A percentile compares a stretch with the other conserved stretches of the same genome.
Evolutionary conservation across 2,329 filamentous ascomycete species (phyloP).

Genomic region (Venturia asperata): DNA sequence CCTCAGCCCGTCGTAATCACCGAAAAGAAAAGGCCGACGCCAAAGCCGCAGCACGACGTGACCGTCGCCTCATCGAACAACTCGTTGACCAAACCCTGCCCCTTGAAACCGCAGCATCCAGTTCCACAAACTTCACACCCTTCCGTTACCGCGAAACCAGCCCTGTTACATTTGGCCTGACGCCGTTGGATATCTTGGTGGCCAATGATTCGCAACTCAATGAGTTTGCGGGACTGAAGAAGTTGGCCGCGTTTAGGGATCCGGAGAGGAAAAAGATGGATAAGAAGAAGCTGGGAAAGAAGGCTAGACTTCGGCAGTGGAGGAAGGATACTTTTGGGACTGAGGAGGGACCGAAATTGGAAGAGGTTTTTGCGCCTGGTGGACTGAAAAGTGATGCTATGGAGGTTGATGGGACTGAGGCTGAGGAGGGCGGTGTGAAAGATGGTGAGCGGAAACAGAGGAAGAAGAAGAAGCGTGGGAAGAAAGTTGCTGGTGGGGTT

Average conservation of each 20-base stretch:
- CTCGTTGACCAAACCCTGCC: conserved; percentile 77
- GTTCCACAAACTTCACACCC: conserved; percentile 43
- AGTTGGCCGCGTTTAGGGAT: conserved; percentile 84
- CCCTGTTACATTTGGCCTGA: conserved; percentile 82
- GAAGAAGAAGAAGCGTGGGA: conserved; percentile 31
- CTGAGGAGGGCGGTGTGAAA: conserved; percentile 27
- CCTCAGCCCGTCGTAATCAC: conserved; percentile 36
- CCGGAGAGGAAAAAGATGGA: conserved; percentile 83
- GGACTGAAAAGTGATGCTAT: conserved; percentile 27
- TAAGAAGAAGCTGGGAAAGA: conserved; percentile 84
- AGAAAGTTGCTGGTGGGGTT: conserved; percentile 26
- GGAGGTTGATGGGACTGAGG: conserved; percentile 30
- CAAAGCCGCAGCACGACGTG: conserved; percentile 69
- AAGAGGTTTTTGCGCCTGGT: conserved; percentile 34
- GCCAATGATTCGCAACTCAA: conserved; percentile 82
- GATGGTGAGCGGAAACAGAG: conserved; percentile 33
- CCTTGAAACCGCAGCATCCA: conserved; percentile 52
- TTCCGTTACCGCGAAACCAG: conserved; percentile 97
- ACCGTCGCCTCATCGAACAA: conserved; percentile 76
- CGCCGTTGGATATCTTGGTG: conserved; percentile 82
- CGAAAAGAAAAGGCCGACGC: conserved; percentile 58
- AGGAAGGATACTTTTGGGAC: conserved; percentile 60
- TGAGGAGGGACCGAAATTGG: conserved; percentile 41
- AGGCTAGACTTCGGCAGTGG: conserved; percentile 85
- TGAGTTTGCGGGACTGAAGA: conserved; percentile 87